Evolutionary conservation across 2,329 filamentous ascomycete genomes (phyloP).

Genomic region (Oidium heveae): DNA sequence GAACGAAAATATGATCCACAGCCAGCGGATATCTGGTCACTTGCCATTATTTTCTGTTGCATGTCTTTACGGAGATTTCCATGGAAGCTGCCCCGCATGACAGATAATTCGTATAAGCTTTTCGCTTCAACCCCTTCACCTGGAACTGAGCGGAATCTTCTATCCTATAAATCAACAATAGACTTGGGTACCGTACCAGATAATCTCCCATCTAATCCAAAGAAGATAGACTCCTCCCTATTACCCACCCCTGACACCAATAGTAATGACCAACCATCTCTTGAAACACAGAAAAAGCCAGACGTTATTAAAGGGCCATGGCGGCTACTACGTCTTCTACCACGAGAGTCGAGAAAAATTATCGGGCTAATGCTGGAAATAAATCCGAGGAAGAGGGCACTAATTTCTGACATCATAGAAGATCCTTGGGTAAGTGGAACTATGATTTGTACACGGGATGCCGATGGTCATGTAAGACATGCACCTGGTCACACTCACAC

Average conservation of each 20-base stretch:
- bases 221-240: background rate
- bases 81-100: constrained; percentile 81
- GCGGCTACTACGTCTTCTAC: constrained; percentile 65
- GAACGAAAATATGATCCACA: constrained; percentile 81
- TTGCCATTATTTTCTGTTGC: constrained; percentile 97
- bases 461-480: constrained; percentile 44
- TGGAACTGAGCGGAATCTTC: constrained; percentile 19
- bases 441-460: constrained; percentile 64
- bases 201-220: background rate
- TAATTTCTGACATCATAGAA: constrained; percentile 60
- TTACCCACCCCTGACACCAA: background rate
- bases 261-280: background rate
- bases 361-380: constrained; percentile 83
- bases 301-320: constrained; percentile 81
- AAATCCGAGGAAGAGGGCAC: constrained; percentile 59
- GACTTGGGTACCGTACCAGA: constrained; percentile 6
- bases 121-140: constrained; percentile 71
- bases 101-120: constrained; percentile 84
- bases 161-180: constrained; percentile 9
- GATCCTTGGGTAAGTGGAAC: constrained; percentile 81
- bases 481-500: constrained; percentile 64
- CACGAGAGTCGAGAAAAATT: constrained; percentile 71
- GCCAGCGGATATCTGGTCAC: constrained; percentile 88
- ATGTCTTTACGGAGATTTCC: constrained; percentile 91
- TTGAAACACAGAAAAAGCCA: constrained; percentile 23